Percentiles rank a stretch among this genome's conserved stretches.
Conservation (phyloP, 192 early-diverging fungal genomes). For the Gaertneriomyces semiglobifer region DNA sequence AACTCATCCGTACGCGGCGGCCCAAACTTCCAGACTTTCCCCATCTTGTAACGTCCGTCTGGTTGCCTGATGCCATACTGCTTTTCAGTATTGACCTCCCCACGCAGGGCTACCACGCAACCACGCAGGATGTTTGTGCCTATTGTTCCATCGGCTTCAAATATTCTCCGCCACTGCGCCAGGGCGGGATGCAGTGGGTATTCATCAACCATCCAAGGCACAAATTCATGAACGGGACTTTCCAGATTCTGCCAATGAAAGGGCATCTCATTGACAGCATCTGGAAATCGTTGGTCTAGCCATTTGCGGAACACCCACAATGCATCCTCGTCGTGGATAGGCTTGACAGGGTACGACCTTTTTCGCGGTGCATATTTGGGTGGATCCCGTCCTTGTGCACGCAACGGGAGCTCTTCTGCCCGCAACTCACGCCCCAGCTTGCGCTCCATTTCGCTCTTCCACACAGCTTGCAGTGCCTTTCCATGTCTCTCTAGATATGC, state of each 20-base stretch:
- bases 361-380: slow-evolving; percentile 4
- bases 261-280: slow-evolving; percentile 7
- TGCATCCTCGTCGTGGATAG: slow-evolving; percentile 2
- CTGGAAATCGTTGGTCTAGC: slow-evolving; percentile 16
- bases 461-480: slow-evolving; percentile 6
- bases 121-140: slow-evolving; percentile 8
- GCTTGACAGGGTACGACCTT: slow-evolving; percentile 7
- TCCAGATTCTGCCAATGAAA: slow-evolving; percentile 12
- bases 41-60: slow-evolving; percentile 2
- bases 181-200: slow-evolving; percentile 3
- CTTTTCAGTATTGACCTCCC: slow-evolving; percentile 5
- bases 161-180: neutral
- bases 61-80: slow-evolving; percentile 3
- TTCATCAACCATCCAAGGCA: neutral
- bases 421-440: neutral
- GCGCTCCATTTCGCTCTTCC: slow-evolving; percentile 7
- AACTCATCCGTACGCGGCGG: slow-evolving; percentile 6
- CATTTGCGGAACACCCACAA: slow-evolving; percentile 24
- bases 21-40: slow-evolving; percentile 11
- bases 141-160: neutral
- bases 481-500: slow-evolving; percentile 12
- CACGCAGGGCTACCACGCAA: neutral
- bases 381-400: neutral
- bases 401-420: slow-evolving; percentile 1
- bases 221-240: neutral